Evolutionary conservation across 768 basidiomycete genomes (phyloP), one percentile per base, ranked within the genome.

Genomic region (Gloeostereum incarnatum): DNA sequence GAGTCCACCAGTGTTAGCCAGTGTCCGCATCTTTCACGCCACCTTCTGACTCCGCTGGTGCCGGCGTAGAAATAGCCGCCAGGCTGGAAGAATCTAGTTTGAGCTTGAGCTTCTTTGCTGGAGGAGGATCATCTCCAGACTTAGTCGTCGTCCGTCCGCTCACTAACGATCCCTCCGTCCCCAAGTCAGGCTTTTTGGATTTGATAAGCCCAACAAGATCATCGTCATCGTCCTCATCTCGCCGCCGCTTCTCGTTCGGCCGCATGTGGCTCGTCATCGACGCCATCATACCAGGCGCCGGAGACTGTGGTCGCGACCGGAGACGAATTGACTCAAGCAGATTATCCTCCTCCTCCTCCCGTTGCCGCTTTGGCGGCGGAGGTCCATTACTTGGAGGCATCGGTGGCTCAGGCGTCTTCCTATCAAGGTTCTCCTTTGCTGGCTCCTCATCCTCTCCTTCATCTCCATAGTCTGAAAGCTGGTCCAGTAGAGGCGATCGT

Each of bases 401-500:
- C 43, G 73, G 66, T 43, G 70, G 63, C 23, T 60, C 54, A 45
- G 55, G 42, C 35, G 58, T 34, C 33, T 11, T 34, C 18, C 13
- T 30, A 13, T 14, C 17, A 19, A 4, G 22, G 29, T 6, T n/a
- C 24, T 34, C 36, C 17, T 42, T 35, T 24, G 31, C 36, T 14
- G 37, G 49, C 42, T 51, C 25, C 35, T 51, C 40, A 17, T 75
- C 74, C 30, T 82, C 80, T 14, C 82, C 82, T 31, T 88, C 84
- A 19, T 84, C 86, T 16, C 65, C 75, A 52, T 90, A 89, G 51
- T 87, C 87, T 21, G 85, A 71, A 36, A 90, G 63, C n/a, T 73
- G 63, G 17, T 68, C 66, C 8, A 84, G 59, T 17, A 69, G 60
- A 17, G 75, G 76, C 4, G 71, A 63, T 33, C 70, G 71, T 38